Evolutionary conservation across 1,284 basidiomycete species (phyloP).

Genomic region (Ceratobasidium theobromae): DNA sequence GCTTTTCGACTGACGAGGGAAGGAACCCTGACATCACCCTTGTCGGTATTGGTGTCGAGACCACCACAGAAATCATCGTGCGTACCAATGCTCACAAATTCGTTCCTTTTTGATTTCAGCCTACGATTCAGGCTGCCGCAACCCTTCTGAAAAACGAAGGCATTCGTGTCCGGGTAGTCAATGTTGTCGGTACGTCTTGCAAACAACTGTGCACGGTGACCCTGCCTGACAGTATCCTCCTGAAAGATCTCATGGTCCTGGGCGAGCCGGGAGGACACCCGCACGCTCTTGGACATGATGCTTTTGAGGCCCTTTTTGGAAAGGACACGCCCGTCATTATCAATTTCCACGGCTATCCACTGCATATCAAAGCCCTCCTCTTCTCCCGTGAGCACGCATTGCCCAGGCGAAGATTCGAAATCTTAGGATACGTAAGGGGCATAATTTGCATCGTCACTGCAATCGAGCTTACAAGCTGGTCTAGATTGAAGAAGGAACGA

Average conservation of each 20-base stretch:
- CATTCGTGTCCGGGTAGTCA: conserved; percentile 76
- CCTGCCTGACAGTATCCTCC: background rate
- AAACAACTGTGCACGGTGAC: background rate
- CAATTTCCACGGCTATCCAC: conserved; percentile 84
- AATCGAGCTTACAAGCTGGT: background rate
- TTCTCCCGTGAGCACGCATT: conserved; percentile 41
- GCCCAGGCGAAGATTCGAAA: conserved; percentile 31
- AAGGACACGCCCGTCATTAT: conserved; percentile 67
- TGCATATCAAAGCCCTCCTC: conserved; percentile 63
- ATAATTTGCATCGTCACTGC: background rate
- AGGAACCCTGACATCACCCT: conserved; percentile 69
- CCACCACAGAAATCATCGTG: conserved; percentile 70
- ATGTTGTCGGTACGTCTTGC: conserved; percentile 55
- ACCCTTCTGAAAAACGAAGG: conserved; percentile 65
- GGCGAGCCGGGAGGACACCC: conserved; percentile 68
- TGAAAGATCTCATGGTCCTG: conserved; percentile 72
- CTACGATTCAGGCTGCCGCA: conserved; percentile 55
- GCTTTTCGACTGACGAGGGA: conserved; percentile 67
- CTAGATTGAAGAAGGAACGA: conserved; percentile 37
- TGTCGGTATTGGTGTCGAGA: conserved; percentile 72
- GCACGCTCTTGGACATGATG: conserved; percentile 65
- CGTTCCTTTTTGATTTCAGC: background rate
- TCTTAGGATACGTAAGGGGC: conserved; percentile 35
- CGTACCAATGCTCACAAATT: background rate
- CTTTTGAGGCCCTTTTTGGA: conserved; percentile 73